A percentile compares a stretch with the other conserved stretches of the same genome.
Conservation (phyloP, 2,329 filamentous ascomycete genomes). For the Aspergillus melleus region DNA sequence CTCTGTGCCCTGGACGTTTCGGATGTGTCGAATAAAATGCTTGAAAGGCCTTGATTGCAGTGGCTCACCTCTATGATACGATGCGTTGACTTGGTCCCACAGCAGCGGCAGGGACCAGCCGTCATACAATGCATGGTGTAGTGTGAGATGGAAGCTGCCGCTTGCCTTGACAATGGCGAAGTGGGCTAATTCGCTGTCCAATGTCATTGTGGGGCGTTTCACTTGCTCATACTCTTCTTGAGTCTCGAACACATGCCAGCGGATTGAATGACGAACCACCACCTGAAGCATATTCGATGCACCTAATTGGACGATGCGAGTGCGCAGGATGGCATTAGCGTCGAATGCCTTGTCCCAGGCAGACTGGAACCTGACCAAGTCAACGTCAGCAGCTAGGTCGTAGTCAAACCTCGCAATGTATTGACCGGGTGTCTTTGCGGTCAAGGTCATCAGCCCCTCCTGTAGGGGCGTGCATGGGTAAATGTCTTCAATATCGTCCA, state of each 20-base stretch:
- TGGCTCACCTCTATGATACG: slow-evolving; percentile 7
- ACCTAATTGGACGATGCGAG: not conserved
- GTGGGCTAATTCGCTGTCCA: not conserved
- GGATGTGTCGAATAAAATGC: slow-evolving; percentile 44
- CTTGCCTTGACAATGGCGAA: not conserved
- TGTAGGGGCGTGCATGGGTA: slow-evolving; percentile 35
- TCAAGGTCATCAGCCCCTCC: slow-evolving; percentile 41
- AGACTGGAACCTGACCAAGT: not conserved
- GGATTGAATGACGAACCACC: not conserved
- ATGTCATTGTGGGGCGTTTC: not conserved
- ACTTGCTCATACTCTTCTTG: not conserved
- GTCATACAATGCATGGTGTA: slow-evolving; percentile 51
- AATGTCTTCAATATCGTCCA: slow-evolving; percentile 7
- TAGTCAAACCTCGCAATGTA: slow-evolving; percentile 14
- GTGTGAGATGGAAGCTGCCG: slow-evolving; percentile 22
- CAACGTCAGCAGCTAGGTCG: not conserved
- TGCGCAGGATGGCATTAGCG: slow-evolving; percentile 2
- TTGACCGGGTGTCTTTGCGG: slow-evolving; percentile 39
- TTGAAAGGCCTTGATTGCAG: slow-evolving; percentile 54
- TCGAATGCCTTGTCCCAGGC: not conserved
- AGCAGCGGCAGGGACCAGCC: slow-evolving; percentile 36
- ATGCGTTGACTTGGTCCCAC: slow-evolving; percentile 20
- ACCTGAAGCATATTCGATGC: not conserved
- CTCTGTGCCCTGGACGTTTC: no score
- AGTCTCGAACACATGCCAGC: not conserved